phyloP scores from a whole-genome alignment of 805 yeast species.

The Hanseniaspora nectarophila region DNA sequence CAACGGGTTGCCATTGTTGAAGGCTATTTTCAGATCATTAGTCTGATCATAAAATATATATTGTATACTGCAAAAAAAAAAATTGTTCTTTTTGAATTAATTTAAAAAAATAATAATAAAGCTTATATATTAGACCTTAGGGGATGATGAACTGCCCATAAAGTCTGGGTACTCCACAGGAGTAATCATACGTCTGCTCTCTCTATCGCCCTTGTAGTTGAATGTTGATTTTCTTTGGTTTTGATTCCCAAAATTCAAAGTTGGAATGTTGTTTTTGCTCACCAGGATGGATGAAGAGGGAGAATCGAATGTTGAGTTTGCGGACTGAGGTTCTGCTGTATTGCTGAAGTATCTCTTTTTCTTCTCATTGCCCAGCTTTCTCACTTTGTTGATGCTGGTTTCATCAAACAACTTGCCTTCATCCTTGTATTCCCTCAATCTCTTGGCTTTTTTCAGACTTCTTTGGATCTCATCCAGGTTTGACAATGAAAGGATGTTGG shows the following conservation, averaged over 20 bases:
- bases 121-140: neutral
- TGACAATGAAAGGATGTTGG: conserved; percentile 23
- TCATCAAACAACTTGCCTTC: conserved; percentile 9
- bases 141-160: neutral
- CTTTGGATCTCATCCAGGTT: conserved; percentile 15
- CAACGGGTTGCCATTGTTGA: conserved; percentile 64
- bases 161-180: neutral
- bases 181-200: neutral
- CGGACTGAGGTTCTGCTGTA: neutral
- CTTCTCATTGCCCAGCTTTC: conserved; percentile 16
- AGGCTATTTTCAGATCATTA: conserved; percentile 33
- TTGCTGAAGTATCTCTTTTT: neutral
- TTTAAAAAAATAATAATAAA: no score
- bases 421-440: conserved; percentile 16
- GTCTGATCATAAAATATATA: neutral
- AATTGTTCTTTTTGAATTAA: no score
- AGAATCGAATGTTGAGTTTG: conserved; percentile 12
- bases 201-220: neutral
- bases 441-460: conserved; percentile 17
- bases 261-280: neutral
- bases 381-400: conserved; percentile 21
- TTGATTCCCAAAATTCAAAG: neutral
- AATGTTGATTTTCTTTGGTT: conserved; percentile 11
- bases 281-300: neutral
- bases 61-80: no score